Conservation (phyloP, 2,329 filamentous ascomycete species). For the Talaromyces funiculosus region DNA sequence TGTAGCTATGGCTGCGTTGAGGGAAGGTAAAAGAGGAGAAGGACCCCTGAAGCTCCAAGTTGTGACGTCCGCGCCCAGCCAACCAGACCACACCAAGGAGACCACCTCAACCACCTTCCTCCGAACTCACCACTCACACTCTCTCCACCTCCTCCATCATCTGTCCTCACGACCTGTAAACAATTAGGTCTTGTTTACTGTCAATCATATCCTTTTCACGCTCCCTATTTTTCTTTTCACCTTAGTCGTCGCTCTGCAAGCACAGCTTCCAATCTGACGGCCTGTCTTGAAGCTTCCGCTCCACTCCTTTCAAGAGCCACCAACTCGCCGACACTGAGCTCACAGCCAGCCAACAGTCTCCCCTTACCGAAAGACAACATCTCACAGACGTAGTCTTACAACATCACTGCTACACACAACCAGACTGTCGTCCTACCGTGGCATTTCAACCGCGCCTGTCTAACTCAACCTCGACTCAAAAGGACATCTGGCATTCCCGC, state of each 20-base stretch:
- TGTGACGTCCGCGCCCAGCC: conserved; percentile 1
- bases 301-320: not conserved
- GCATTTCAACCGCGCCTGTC: not conserved
- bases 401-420: not conserved
- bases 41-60: conserved; percentile 4
- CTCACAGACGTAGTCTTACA: not conserved
- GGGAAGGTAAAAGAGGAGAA: not conserved
- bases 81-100: conserved; percentile 2
- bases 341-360: not conserved
- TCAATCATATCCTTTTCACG: not conserved
- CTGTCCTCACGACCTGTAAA: not conserved
- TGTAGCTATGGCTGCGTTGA: too few relatives aligned
- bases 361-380: not conserved
- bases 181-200: not conserved
- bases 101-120: conserved; percentile 8
- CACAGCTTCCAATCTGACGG: not conserved
- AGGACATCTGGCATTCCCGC: conserved; percentile 10
- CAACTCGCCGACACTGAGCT: not conserved
- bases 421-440: not conserved
- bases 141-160: not conserved
- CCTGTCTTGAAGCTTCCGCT: not conserved
- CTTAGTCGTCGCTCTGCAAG: not conserved
- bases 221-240: not conserved
- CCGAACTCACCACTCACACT: not conserved
- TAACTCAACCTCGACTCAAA: not conserved